Percentiles rank a stretch among this genome's conserved stretches.
Conservation (phyloP, 108 stramenopile genomes). For the Nitzschia putrida region DNA sequence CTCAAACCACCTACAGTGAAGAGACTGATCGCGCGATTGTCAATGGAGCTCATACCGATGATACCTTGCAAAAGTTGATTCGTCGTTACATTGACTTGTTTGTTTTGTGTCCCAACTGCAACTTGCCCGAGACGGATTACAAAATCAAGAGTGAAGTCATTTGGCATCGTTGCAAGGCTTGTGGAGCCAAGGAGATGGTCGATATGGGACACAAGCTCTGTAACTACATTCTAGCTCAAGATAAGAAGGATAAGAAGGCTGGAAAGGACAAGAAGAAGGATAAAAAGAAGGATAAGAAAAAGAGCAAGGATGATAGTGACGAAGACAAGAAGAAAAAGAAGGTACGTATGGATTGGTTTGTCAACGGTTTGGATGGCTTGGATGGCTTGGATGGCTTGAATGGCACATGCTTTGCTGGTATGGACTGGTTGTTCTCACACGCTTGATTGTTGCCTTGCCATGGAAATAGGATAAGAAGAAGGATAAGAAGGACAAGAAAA, state of each 20-base stretch:
- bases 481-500: slow-evolving; percentile 70
- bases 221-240: slow-evolving; percentile 87
- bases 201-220: slow-evolving; percentile 97
- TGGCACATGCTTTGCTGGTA: no score
- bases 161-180: slow-evolving; percentile 95
- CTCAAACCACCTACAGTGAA: slow-evolving; percentile 92
- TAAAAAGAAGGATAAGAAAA: slow-evolving; percentile 55
- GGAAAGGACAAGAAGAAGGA: slow-evolving; percentile 63
- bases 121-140: slow-evolving; percentile 97
- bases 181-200: slow-evolving; percentile 95
- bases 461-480: slow-evolving; percentile 57
- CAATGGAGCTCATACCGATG: slow-evolving; percentile 95
- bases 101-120: slow-evolving; percentile 96
- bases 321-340: slow-evolving; percentile 82
- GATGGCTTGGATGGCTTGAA: no score
- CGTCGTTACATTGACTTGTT: slow-evolving; percentile 94
- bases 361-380: no score
- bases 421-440: no score
- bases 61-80: slow-evolving; percentile 84
- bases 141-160: slow-evolving; percentile 93
- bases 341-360: slow-evolving; percentile 14
- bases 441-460: not conserved
- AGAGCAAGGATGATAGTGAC: slow-evolving; percentile 56
- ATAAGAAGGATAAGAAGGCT: slow-evolving; percentile 87
- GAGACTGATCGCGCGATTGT: slow-evolving; percentile 95